Evolutionary conservation across 2,329 filamentous ascomycete species (phyloP), one percentile per base, ranked within the genome.

Genomic region (Myriosclerotinia scirpicola): DNA sequence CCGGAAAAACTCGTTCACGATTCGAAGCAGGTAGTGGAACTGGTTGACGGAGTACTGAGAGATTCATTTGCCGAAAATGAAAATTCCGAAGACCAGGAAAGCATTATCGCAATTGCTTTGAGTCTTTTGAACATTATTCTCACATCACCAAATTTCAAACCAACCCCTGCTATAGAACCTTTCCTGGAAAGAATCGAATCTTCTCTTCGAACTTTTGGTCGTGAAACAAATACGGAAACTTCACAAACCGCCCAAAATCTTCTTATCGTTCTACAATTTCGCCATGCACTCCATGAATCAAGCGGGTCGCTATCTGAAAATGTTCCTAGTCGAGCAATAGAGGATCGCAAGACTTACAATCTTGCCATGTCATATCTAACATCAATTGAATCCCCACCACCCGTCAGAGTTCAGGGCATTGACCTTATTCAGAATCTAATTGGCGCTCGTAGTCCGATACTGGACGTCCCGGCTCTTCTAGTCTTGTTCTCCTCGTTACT

Each of bases 401-500:
- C 88, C 0, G 86, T 90, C n/a, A 83, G 87, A 3, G 85, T 84
- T 0, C 87, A 90, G 73, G 88, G 88, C 0, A 77, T 90, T 11
- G 84, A 85, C 59, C 78, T 90, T 1, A 76, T 90, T 14, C 84
- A 85, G 0, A 77, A 75, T 3, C 79, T 92, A 11, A 83, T 92
- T 50, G 70, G 80, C 34, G 76, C 82, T 0, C 78, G 80, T 50
- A 86, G 86, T 53, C 77, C 87, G 0, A 79, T 88, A 12, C 75
- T 92, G 20, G 89, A 92, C 73, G 82, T 92, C n/a, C 85, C 86
- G 0, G 83, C 87, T 1, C 80, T 87, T 3, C 79, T 89, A 0
- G 84, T 89, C 7, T 80, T 91, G 1, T 80, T 92, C 64, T 86
- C 87, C 1, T 85, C 84, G 12, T 80, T 91, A 0, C 79, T 92